Evolutionary conservation across 257 asterid genomes (phyloP).

Genomic region (Primulina huaijiensis): DNA sequence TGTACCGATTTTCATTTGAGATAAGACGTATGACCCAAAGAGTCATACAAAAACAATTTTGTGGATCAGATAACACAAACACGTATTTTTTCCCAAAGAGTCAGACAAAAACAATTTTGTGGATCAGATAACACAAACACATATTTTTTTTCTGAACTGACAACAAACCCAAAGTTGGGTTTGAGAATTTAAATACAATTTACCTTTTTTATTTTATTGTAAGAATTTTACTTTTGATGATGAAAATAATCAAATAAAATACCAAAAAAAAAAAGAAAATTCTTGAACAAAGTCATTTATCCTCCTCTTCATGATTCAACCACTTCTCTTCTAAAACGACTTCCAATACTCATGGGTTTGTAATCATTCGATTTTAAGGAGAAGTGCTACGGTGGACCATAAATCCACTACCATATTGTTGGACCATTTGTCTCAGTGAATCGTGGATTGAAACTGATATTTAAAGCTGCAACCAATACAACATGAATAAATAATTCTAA

Average conservation of each 20-base stretch:
- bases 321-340: not conserved
- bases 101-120: no score
- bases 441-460: conserved; percentile 24
- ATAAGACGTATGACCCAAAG: no score
- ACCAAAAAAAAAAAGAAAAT: no score
- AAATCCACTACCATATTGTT: conserved; percentile 32
- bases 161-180: no score
- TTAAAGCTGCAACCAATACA: conserved; percentile 23
- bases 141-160: no score
- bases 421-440: conserved; percentile 27
- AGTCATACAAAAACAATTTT: no score
- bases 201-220: no score
- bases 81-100: no score
- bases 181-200: no score
- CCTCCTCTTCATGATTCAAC: not conserved
- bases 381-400: conserved; percentile 49
- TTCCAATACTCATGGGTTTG: not conserved
- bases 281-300: not conserved
- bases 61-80: no score
- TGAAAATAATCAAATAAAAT: not conserved
- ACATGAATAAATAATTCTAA: not conserved
- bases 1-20: no score
- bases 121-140: no score
- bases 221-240: not conserved
- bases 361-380: not conserved